Conservation (phyloP, 169 alveolate genomes). For the Cryptosporidium baileyi region DNA sequence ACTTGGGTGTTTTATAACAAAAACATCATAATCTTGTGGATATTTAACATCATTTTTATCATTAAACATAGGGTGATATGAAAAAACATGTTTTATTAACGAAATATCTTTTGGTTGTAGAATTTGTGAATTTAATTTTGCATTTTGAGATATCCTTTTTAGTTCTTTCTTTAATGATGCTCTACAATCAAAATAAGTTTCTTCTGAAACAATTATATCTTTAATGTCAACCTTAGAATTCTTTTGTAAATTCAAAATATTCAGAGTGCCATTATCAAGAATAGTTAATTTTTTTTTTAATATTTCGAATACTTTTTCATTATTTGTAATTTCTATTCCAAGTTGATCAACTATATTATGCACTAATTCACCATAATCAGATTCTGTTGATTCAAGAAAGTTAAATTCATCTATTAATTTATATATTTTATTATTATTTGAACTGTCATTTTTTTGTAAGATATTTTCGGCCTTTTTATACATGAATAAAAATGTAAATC, state of each 20-base stretch:
- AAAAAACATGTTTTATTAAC: conserved; percentile 6
- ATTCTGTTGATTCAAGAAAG: conserved; percentile 25
- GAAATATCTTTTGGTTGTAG: not conserved
- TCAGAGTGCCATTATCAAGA: conserved; percentile 47
- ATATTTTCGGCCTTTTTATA: too few relatives aligned
- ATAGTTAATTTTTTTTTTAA: conserved; percentile 20
- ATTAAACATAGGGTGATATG: not conserved
- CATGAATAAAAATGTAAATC: too few relatives aligned
- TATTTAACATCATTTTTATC: not conserved
- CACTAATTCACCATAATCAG: conserved; percentile 39
- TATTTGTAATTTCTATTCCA: not conserved
- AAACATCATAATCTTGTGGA: conserved; percentile 17
- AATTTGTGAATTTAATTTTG: conserved; percentile 6
- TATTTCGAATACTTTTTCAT: not conserved
- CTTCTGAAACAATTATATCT: conserved; percentile 9
- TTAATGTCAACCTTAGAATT: not conserved
- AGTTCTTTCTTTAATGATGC: conserved; percentile 27
- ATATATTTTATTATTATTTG: conserved; percentile 1
- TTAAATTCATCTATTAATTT: not conserved
- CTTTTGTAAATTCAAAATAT: not conserved
- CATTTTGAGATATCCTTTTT: conserved; percentile 13
- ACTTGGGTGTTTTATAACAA: conserved; percentile 39
- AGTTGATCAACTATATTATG: conserved; percentile 17
- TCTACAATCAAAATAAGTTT: conserved; percentile 12
- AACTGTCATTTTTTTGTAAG: too few relatives aligned